Evolutionary conservation across 164 flowering plant species (phyloP).

Genomic region (Annona squamosa): DNA sequence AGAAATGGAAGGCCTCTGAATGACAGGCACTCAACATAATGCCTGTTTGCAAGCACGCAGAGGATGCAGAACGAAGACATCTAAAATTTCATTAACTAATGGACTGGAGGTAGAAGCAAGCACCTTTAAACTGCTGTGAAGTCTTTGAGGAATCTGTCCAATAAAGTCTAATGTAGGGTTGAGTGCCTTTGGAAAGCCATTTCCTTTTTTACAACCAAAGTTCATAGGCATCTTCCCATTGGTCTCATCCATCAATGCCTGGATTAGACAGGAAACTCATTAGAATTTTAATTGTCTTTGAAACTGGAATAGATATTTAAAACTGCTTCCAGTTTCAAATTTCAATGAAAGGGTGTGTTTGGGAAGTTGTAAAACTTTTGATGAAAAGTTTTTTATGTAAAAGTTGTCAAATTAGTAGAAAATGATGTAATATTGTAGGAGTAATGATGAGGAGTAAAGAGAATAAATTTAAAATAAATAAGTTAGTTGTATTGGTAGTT

Average conservation of each 20-base stretch:
- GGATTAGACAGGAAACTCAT: slow-evolving; percentile 1
- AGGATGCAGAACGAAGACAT: not conserved
- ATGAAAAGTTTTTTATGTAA: too few species aligned
- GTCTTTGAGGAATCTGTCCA: slow-evolving; percentile 41
- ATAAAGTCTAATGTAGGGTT: slow-evolving; percentile 38
- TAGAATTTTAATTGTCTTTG: not conserved
- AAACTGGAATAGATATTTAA: not conserved
- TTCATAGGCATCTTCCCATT: slow-evolving; percentile 18
- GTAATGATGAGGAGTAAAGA: too few species aligned
- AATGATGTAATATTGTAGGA: too few species aligned
- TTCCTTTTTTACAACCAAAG: slow-evolving; percentile 16
- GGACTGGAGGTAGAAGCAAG: not conserved
- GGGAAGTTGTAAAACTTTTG: too few species aligned
- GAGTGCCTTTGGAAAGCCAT: slow-evolving; percentile 17
- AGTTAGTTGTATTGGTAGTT: too few species aligned
- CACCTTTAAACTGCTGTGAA: slow-evolving; percentile 55
- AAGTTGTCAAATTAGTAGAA: too few species aligned
- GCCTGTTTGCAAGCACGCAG: not conserved
- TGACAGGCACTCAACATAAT: not conserved
- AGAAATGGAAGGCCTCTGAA: not conserved
- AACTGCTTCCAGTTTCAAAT: not conserved
- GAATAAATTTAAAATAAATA: too few species aligned
- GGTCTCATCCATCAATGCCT: slow-evolving; percentile 36
- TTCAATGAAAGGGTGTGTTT: too few species aligned
- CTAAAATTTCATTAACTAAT: not conserved